These are phyloP conservation scores for Pilobolus umbonatus DNA, from an alignment of 192 early-diverging fungal species.

Conservation along the genomic window DNA sequence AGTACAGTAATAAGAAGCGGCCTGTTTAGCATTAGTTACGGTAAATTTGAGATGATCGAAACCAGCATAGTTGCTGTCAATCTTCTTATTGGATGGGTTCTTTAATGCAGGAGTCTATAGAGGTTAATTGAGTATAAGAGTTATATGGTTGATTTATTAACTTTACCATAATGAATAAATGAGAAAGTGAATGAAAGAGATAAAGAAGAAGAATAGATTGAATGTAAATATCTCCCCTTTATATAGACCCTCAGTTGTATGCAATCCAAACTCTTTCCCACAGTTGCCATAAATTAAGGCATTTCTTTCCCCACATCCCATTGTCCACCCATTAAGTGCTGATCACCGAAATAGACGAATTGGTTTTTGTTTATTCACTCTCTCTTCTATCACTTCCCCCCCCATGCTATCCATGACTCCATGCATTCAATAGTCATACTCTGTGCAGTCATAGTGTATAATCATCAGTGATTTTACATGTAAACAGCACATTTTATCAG, in stretches of 20 bases:
- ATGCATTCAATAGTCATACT: too few relatives aligned
- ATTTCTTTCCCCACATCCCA: too few relatives aligned
- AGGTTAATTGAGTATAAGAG: not conserved
- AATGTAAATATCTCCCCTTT: not conserved
- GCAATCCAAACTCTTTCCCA: slow-evolving; percentile 2
- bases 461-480: too few relatives aligned
- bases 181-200: not conserved
- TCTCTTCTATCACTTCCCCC: too few relatives aligned
- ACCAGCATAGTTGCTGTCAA: slow-evolving; percentile 44
- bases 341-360: not conserved
- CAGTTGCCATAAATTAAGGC: slow-evolving; percentile 9
- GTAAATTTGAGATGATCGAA: slow-evolving; percentile 84
- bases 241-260: too few relatives aligned
- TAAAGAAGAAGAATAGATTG: not conserved
- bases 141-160: not conserved
- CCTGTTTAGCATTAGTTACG: slow-evolving; percentile 93
- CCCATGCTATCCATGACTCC: too few relatives aligned
- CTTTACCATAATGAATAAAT: not conserved
- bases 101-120: slow-evolving; percentile 8
- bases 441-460: too few relatives aligned
- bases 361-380: too few relatives aligned
- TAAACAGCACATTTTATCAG: too few relatives aligned
- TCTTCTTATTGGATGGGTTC: slow-evolving; percentile 1
- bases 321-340: slow-evolving; percentile 1
- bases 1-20: slow-evolving; percentile 89